Evolutionary conservation across 2,329 filamentous ascomycete species (phyloP), one percentile per base, ranked within the genome.

Genomic region (Trichoderma atroviride): DNA sequence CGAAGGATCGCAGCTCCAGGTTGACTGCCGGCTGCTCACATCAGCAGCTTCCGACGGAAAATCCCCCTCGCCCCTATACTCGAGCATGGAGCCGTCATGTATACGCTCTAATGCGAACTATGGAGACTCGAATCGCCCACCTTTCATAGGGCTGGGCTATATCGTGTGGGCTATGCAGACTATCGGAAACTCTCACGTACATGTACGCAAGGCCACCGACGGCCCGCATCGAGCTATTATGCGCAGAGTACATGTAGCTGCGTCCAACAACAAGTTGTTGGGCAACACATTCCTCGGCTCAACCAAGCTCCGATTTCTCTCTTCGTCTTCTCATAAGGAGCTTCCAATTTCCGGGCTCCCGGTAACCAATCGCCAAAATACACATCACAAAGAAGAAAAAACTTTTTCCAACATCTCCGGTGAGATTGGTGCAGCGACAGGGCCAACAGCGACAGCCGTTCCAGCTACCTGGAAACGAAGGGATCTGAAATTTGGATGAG

Each of bases 1-100:
- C 31, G 31, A 58, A 24, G 33, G 19, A 50, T 65, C 24, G 35
- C 37, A 16, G 24, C 62, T 37, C 35, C 33, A 35, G 24, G 53
- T 14, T 57, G 53, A 53, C 14, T 57, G 53, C 62, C 53, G 62
- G n/a, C 52, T 35, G 27, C 52, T 58, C 62, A 66, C 37, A 33
- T 66, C 62, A 50, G 37, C 62, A 4, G 37, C 27, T 33, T 16
- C 37, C 5, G 52, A 19, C 14, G 37, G 27, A 13, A 19, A 14
- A 55, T 19, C 22, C 33, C 47, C 27, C 27, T 27, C 27, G 27
- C 27, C 27, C 47, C 61, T 31, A 43, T 57, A 14, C 19, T 16
- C n/a, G n/a, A 19, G 24, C 40, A 52, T 35, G 9, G 29, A 47
- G 27, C 14, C 33, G 24, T 19, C 33, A n/a, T 55, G 47, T 24